A percentile compares a stretch with the other conserved stretches of the same genome.
Evolutionary conservation across 163 green algal genomes (phyloP).

Genomic region (Chloroidium sp.): DNA sequence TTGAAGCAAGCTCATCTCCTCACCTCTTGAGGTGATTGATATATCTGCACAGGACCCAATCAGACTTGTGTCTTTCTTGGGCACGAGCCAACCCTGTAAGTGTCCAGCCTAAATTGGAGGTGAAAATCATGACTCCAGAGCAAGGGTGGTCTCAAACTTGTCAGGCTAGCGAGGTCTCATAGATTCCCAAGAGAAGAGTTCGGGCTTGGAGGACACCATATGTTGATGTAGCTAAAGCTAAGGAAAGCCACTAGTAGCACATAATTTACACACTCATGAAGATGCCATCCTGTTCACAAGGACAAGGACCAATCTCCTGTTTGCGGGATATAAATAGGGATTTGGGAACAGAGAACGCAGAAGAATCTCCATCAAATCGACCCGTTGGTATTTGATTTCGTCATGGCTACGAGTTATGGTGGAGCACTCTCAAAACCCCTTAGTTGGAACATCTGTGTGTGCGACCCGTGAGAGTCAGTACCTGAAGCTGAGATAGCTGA

Average conservation of each 20-base stretch:
- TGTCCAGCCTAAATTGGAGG: too few species aligned
- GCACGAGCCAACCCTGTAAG: too few species aligned
- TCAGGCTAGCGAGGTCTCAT: too few species aligned
- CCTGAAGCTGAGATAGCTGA: constrained; percentile 2
- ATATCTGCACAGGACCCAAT: not conserved
- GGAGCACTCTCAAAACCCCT: not conserved
- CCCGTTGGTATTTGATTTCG: not conserved
- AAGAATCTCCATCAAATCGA: not conserved
- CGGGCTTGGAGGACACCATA: too few species aligned
- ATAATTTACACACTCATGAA: too few species aligned
- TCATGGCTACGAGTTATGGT: not conserved
- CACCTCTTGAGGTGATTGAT: constrained; percentile 3
- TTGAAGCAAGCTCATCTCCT: too few species aligned
- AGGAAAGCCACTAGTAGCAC: too few species aligned
- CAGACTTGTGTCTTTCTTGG: too few species aligned
- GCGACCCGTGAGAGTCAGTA: not conserved
- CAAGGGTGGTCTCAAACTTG: too few species aligned
- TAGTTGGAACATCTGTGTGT: not conserved
- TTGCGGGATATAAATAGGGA: not conserved
- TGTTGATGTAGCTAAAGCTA: too few species aligned
- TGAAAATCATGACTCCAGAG: too few species aligned
- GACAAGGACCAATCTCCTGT: not conserved
- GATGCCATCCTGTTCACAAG: not conserved
- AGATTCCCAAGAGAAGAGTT: too few species aligned
- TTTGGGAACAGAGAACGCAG: not conserved